Percentiles rank a stretch among this genome's conserved stretches.
Conservation (phyloP, 129 eudicot genomes). For the Saussurea involucrata region DNA sequence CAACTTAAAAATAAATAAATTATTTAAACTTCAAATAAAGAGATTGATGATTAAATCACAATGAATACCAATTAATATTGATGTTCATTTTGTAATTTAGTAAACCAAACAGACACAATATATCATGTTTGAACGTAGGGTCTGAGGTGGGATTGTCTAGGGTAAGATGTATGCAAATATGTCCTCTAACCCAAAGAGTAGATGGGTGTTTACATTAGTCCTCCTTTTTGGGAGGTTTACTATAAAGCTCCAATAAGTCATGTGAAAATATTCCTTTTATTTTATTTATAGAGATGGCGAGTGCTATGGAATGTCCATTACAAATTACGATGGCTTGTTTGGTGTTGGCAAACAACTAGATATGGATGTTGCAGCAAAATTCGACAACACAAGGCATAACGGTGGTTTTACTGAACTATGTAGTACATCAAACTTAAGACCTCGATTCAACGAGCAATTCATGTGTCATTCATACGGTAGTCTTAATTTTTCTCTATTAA, state of each 20-base stretch:
- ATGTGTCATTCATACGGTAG: slow-evolving; percentile 36
- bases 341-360: slow-evolving; percentile 40
- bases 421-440: slow-evolving; percentile 44
- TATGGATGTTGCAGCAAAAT: slow-evolving; percentile 39
- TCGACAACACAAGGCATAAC: slow-evolving; percentile 44
- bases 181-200: too few relatives aligned
- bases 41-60: too few relatives aligned
- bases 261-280: slow-evolving; percentile 5
- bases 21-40: too few relatives aligned
- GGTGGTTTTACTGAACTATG: slow-evolving; percentile 41
- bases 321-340: slow-evolving; percentile 34
- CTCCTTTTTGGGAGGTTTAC: background rate
- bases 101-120: background rate
- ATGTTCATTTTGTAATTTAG: too few relatives aligned
- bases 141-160: too few relatives aligned
- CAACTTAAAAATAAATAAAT: too few relatives aligned
- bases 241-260: background rate
- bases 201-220: background rate
- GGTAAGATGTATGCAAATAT: too few relatives aligned
- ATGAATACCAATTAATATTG: too few relatives aligned
- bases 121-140: too few relatives aligned
- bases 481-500: slow-evolving; percentile 39
- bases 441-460: slow-evolving; percentile 55
- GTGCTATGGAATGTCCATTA: slow-evolving; percentile 33
- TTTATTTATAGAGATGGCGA: slow-evolving; percentile 46